Base-by-base conservation (phyloP, 345 rosid genomes). In the Mallotus nudiflorus region DNA sequence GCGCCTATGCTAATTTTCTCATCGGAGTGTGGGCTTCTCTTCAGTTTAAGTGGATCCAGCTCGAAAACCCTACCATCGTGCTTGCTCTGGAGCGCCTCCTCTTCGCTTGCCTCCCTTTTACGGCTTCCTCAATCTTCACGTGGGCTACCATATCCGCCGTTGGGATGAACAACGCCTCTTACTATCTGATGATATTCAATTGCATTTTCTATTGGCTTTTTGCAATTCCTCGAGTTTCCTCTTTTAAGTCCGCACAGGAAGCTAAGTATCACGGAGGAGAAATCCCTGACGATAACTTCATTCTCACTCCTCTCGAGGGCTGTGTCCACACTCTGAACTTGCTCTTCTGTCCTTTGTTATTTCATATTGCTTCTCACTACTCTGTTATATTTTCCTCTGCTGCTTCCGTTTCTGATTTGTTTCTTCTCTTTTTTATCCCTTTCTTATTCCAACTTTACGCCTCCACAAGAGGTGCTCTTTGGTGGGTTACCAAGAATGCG, bases 21-120 rank as follows among this genome's bases (percentile, higher is more conserved):
- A 82, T 95, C 53, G 99, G 99, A 2, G 88, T 79, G 3, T 95
- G 99, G 99, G 86, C 89, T 37, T 96, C 99, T 11, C 97, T 96
- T 24, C 99, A 92, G 83, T 92, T 96, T 87, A 91, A 91, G 79
- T 96, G 98, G 98, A 88, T 96, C 75, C 98, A 92, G 72, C 71
- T 96, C 4, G 97, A 92, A 73, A 87, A 91, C 74, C 99, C 98
- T 42, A 72, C 90, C 22, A 87, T 96, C 45, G 97, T 92, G 48
- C 86, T 96, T 3, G 91, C 96, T 45, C 86, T 95, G 35, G 99
- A 95, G 77, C 87, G 98, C 9, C 91, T 95, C 42, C 79, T 95
- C 39, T 95, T 95, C 61, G 97, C 97, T 1, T 95, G 90, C 55
- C 81, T 86, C 39, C 99, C 99, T 1, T 82, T 95, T 50, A 81